Evolutionary conservation across 805 yeast genomes (phyloP), one percentile per base, ranked within the genome.

Genomic region (Metschnikowia gelsemii): DNA sequence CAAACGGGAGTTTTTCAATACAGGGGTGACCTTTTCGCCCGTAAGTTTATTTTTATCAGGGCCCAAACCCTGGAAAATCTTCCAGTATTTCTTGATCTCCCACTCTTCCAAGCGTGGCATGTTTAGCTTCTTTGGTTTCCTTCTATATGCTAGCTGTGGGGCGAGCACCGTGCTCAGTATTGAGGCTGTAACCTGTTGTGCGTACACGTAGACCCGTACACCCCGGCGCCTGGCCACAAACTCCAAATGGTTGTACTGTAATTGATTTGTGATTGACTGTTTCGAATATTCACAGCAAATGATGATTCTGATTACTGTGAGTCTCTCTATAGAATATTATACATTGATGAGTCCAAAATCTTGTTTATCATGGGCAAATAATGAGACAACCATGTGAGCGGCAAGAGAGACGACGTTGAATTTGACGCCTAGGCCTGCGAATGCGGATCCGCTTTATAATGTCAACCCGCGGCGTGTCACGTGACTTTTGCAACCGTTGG

Each of bases 61-160:
- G 49, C 79, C 78, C 55, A 93, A 77, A 11, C 96, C 96, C 50
- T 84, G 80, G 72, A 93, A 93, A 34, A 93, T 90, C 64, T 93
- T 96, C 99, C 99, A 93, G 73, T 89, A 93, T 68, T 91, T 91
- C 58, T 89, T 85, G 55, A 90, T 89, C 66, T 93, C 99, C 85
- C 96, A 89, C 54, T 89, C 93, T 62, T 88, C 96, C 46, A 89
- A 67, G 48, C 85, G 80, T 19, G 91, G 89, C 73, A 69, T 68
- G 19, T 30, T 49, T 24, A 17, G 8, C 32, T 24, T 11, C 14
- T 24, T 8, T 34, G 7, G 27, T 32, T 32, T 12, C 5, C 2
- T 7, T 17, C 16, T 19, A 2, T 31, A 3, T 31, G 18, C n/a
- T 2, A 6, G 8, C n/a, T n/a, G n/a, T n/a, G n/a, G n/a, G n/a